phyloP scores from a whole-genome alignment of 2,329 filamentous ascomycete species.

The Cladosporium sp. region DNA sequence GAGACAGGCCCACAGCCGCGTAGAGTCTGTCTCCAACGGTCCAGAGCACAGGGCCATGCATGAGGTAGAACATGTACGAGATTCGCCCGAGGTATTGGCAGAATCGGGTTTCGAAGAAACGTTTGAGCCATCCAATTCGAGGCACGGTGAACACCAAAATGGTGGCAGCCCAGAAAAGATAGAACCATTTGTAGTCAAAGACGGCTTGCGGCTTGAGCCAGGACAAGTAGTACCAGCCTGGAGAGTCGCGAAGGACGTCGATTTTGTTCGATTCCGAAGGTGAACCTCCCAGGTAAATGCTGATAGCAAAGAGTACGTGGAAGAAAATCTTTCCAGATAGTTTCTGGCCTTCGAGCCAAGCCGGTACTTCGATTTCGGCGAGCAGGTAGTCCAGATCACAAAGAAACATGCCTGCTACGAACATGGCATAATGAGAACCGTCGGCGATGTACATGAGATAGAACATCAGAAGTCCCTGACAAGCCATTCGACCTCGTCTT shows the following conservation, averaged over 20 bases:
- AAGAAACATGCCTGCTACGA: slow-evolving; percentile 58
- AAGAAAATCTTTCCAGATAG: slow-evolving; percentile 38
- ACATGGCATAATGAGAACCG: slow-evolving; percentile 59
- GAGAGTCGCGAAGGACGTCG: slow-evolving; percentile 48
- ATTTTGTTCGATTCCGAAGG: slow-evolving; percentile 53
- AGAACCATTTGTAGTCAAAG: slow-evolving; percentile 22
- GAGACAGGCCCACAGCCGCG: slow-evolving; percentile 54
- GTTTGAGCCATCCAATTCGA: slow-evolving; percentile 55
- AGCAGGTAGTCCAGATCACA: slow-evolving; percentile 40
- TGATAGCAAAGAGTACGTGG: slow-evolving; percentile 49
- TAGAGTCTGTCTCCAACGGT: slow-evolving; percentile 61
- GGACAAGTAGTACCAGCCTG: slow-evolving; percentile 59
- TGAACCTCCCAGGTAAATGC: slow-evolving; percentile 58
- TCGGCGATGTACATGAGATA: slow-evolving; percentile 68
- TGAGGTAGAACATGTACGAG: slow-evolving; percentile 60
- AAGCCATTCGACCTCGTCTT: slow-evolving; percentile 46
- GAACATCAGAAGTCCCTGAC: slow-evolving; percentile 50
- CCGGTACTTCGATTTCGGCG: not conserved
- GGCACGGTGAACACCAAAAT: slow-evolving; percentile 54
- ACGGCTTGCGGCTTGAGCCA: slow-evolving; percentile 41
- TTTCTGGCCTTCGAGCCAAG: slow-evolving; percentile 48
- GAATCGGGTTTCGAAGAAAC: slow-evolving; percentile 56
- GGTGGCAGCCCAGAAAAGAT: slow-evolving; percentile 41
- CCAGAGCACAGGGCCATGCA: slow-evolving; percentile 60
- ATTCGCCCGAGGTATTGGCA: slow-evolving; percentile 61